Percentiles rank a stretch among this genome's conserved stretches.
Evolutionary conservation across 495 filamentous ascomycete species (phyloP).

Genomic region (Aspergillus bertholletiae): DNA sequence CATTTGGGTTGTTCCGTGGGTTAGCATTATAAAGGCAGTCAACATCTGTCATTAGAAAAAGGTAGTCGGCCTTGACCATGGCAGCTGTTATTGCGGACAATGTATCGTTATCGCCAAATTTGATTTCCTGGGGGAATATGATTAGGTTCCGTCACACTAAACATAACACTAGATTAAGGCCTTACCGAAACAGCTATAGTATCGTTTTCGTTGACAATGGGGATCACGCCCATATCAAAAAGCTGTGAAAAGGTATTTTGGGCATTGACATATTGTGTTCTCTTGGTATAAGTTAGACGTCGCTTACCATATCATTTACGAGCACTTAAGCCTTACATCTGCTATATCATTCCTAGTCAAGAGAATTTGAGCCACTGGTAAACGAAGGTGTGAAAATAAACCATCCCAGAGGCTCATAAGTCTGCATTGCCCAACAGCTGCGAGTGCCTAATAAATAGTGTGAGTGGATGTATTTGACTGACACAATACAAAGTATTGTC

Average conservation of each 20-base stretch:
- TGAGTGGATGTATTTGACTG: background rate
- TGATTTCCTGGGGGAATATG: slow-evolving; percentile 70
- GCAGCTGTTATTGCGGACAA: slow-evolving; percentile 93
- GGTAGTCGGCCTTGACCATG: slow-evolving; percentile 94
- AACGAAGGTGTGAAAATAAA: slow-evolving; percentile 78
- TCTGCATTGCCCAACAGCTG: slow-evolving; percentile 92
- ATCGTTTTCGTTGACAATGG: slow-evolving; percentile 98
- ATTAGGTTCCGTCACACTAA: background rate
- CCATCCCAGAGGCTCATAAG: slow-evolving; percentile 96
- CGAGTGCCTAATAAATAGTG: slow-evolving; percentile 64
- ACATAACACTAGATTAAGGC: slow-evolving; percentile 4
- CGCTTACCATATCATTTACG: background rate
- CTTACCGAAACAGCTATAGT: slow-evolving; percentile 81
- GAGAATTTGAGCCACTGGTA: slow-evolving; percentile 91
- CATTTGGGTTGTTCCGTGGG: slow-evolving; percentile 77
- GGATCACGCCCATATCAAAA: slow-evolving; percentile 92
- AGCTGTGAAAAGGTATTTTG: slow-evolving; percentile 90
- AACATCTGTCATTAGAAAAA: slow-evolving; percentile 98
- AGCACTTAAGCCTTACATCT: slow-evolving; percentile 57
- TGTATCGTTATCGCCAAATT: slow-evolving; percentile 99
- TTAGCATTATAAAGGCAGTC: slow-evolving; percentile 97
- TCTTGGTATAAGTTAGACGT: slow-evolving; percentile 41
- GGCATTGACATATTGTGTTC: slow-evolving; percentile 92
- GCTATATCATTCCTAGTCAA: slow-evolving; percentile 97
- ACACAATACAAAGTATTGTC: background rate